Evolutionary conservation across 2,329 filamentous ascomycete genomes (phyloP).

Genomic region (Xylaria sp.): DNA sequence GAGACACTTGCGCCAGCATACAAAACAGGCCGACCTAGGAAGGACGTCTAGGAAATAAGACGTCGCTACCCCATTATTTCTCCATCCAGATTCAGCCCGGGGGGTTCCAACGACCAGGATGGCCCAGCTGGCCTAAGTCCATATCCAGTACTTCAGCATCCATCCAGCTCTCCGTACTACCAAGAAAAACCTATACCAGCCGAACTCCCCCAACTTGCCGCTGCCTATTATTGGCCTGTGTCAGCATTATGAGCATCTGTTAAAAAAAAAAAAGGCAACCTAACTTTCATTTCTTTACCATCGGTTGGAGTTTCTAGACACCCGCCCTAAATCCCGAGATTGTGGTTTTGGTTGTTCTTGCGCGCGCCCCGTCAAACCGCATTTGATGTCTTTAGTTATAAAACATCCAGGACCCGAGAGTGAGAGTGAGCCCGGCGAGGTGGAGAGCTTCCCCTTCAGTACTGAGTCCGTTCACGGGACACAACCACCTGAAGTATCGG

Average conservation of each 20-base stretch:
- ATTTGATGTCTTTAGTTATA: conserved; percentile 42
- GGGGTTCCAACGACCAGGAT: conserved; percentile 32
- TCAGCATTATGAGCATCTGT: conserved; percentile 13
- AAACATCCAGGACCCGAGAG: conserved; percentile 31
- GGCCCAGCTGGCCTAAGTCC: conserved; percentile 27
- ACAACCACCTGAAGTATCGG: conserved; percentile 29
- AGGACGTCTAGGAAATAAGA: conserved; percentile 11
- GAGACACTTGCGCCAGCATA: conserved; percentile 29
- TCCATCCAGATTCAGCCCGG: conserved; percentile 38
- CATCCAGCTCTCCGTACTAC: conserved; percentile 6
- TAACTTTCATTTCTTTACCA: background rate
- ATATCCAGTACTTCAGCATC: conserved; percentile 7
- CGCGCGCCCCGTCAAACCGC: conserved; percentile 30
- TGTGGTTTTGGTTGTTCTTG: conserved; percentile 6
- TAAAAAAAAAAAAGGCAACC: conserved; percentile 1
- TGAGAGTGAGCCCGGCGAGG: conserved; percentile 34
- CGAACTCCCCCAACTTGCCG: conserved; percentile 15
- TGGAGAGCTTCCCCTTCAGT: conserved; percentile 30
- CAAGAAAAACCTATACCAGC: conserved; percentile 25
- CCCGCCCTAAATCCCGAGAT: conserved; percentile 3
- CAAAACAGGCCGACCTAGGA: conserved; percentile 12
- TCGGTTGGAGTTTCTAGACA: conserved; percentile 18
- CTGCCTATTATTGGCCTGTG: conserved; percentile 31
- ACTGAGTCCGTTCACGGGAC: conserved; percentile 28
- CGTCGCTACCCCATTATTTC: conserved; percentile 30